Base-by-base conservation (phyloP, 179 eudicot genomes). In the Silene noctiflora region DNA sequence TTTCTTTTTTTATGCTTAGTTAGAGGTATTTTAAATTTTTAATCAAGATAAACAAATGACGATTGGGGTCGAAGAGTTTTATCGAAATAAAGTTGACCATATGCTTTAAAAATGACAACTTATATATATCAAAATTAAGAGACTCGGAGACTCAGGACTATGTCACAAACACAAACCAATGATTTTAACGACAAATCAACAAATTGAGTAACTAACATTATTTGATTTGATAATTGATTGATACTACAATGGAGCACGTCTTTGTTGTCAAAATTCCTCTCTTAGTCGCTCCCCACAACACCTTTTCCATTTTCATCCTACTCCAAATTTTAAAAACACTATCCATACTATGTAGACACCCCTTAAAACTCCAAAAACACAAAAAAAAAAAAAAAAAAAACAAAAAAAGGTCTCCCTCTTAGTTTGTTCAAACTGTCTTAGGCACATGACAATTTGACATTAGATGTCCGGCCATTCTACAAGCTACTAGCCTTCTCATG, bases 251-350 rank as follows among this genome's bases (percentile, higher is more conserved):
- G 69, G 8, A 21, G 85, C 87, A 85, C 87, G 87, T 85, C 79
- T 65, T 76, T 71, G 73, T 67, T 59, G 72, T 60, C 78, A 4
- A 10, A 11, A 21, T 60, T 61, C 61, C n/a, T 68, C 35, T 61
- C 79, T 77, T 85, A 85, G 82, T 85, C 55, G 84, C 80, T 75
- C 14, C 80, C 87, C 85, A 85, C 82, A 62, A 82, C 83, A 74
- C 63, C 20, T 75, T 3, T 76, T 8, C 17, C 71, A n/a, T 20
- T 20, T 3, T n/a, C 51, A 33, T 39, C 25, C 67, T 51, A 7
- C 68, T 51, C 68, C 59, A 22, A 19, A 42, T 17, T 75, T 51
- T 19, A 22, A 11, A 42, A 67, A 22, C 77, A 24, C 56, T 46
- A 58, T 59, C 61, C 78, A 56, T 69, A 13, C 73, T 21, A 72